Percentiles rank a stretch among this genome's conserved stretches.
Evolutionary conservation across 1,284 basidiomycete species (phyloP).

Genomic region (Leccinum griseonigrum): DNA sequence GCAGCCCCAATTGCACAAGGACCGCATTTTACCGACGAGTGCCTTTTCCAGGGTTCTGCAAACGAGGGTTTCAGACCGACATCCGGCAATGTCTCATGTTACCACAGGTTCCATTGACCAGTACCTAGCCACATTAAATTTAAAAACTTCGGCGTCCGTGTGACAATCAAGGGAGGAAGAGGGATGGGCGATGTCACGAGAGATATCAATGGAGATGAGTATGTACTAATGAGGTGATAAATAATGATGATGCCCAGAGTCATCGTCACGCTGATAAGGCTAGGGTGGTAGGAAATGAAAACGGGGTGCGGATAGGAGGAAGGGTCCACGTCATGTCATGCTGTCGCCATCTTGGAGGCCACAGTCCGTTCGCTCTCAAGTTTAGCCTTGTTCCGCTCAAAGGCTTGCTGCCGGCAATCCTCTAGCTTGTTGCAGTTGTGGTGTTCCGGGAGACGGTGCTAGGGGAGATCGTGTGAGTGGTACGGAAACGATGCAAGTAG

Average conservation of each 20-base stretch:
- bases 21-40: not conserved
- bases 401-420: conserved; percentile 80
- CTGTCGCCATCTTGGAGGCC: conserved; percentile 77
- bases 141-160: conserved; percentile 10
- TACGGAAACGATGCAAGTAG: conserved; percentile 10
- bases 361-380: conserved; percentile 85
- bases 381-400: conserved; percentile 82
- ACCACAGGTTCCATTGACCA: conserved; percentile 19
- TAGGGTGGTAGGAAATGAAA: conserved; percentile 5
- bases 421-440: conserved; percentile 77
- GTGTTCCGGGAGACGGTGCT: conserved; percentile 84
- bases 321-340: conserved; percentile 39
- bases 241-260: conserved; percentile 26
- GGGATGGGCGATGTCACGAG: conserved; percentile 12
- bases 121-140: conserved; percentile 15
- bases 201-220: conserved; percentile 11
- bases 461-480: conserved; percentile 14
- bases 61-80: not conserved
- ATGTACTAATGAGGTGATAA: conserved; percentile 27
- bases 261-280: conserved; percentile 25
- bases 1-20: not conserved
- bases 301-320: conserved; percentile 2
- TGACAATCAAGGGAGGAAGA: conserved; percentile 15
- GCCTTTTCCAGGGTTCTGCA: not conserved
- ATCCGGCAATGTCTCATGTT: conserved; percentile 1